Base-by-base conservation (phyloP, 202 grass and related monocot genomes). In the Cymbopogon flexuosus region DNA sequence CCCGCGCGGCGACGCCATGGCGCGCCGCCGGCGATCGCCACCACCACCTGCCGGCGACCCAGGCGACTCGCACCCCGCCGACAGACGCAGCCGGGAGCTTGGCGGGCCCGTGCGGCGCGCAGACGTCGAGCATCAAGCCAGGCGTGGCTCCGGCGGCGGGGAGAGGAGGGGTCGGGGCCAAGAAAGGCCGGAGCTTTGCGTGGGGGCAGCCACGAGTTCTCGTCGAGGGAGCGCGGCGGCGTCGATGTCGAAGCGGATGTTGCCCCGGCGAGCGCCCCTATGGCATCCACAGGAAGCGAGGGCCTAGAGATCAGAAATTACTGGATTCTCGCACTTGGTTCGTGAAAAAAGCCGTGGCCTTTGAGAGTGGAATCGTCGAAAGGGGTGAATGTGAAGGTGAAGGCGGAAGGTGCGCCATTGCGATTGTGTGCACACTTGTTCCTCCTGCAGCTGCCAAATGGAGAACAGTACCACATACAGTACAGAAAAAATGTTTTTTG, bases 51-150 rank as follows among this genome's bases (percentile, higher is more conserved):
- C 66, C 76, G 56, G 42, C 19, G 51, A 69, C 70, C 72, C 68
- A 75, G 45, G 51, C 70, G 61, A 60, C 47, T 16, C 76, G 73
- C 13, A 70, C 69, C 68, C 79, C 84, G 15, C 24, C 36, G 30
- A 63, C 24, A 70, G 68, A 70, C 72, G 78, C 57, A 16, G 73
- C 59, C 47, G 68, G 75, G 60, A 85, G 71, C 70, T 82, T 90
- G 18, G 56, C 83, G 68, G 81, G 77, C 24, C 85, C 80, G 79
- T 77, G 68, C 41, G 46, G 72, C 29, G 78, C 84, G 78, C 92
- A 91, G 58, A 89, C 62, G 66, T 81, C 86, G 40, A 98, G 81
- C 95, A 97, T 97, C 78, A 46, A 75, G 75, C 78, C 77, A 68
- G 29, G 45, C 62, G 35, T 10, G n/a, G 72, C 68, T 57, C 19